Conservation (phyloP, 371 early-diverging fungal genomes). For the Zopfochytrium polystomum region DNA sequence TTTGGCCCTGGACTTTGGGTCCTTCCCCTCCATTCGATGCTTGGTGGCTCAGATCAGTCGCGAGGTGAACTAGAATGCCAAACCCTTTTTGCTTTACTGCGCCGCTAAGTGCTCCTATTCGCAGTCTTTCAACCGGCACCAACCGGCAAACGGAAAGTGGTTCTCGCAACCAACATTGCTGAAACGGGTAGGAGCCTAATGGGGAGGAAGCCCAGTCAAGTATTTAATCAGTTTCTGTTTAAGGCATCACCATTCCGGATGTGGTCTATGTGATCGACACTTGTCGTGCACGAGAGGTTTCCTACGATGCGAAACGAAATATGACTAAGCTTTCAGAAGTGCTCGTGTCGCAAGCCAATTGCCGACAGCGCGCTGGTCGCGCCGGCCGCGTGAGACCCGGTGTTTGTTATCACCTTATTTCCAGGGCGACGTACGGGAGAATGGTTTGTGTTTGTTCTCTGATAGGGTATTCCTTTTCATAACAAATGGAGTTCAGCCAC, state of each 20-base stretch:
- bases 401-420: constrained; percentile 70
- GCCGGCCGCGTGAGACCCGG: constrained; percentile 90
- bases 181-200: constrained; percentile 94
- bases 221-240: constrained; percentile 38
- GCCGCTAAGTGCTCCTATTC: neutral
- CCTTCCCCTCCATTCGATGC: constrained; percentile 65
- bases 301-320: constrained; percentile 63
- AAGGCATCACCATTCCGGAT: constrained; percentile 95
- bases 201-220: no score
- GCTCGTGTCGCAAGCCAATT: constrained; percentile 78
- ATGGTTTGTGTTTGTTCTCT: constrained; percentile 29
- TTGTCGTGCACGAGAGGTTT: constrained; percentile 76
- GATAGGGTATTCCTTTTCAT: constrained; percentile 2
- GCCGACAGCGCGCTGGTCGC: constrained; percentile 85
- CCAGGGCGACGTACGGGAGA: constrained; percentile 48
- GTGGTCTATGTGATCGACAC: constrained; percentile 91
- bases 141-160: constrained; percentile 68
- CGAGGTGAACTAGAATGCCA: constrained; percentile 20
- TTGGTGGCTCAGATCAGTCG: constrained; percentile 65
- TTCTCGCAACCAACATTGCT: constrained; percentile 90
- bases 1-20: constrained; percentile 8
- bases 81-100: constrained; percentile 1
- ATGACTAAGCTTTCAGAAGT: constrained; percentile 68
- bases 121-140: constrained; percentile 61
- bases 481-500: constrained; percentile 4